phyloP scores from a whole-genome alignment of 345 rosid genomes.

The Ceriops zippeliana region DNA sequence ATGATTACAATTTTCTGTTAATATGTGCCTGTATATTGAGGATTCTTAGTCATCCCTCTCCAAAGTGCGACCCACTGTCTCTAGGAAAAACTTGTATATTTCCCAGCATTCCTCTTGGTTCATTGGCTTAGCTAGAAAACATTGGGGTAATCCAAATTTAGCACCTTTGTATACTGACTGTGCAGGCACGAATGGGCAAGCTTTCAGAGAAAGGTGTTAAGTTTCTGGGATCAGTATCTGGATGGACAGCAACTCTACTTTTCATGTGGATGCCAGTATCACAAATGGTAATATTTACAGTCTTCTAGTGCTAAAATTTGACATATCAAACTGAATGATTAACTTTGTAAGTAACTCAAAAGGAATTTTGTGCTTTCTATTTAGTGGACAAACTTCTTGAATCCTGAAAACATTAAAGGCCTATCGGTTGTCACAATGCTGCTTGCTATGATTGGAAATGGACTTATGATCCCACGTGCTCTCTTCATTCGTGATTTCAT shows the following conservation, averaged over 20 bases:
- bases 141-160: not conserved
- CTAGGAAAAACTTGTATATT: not conserved
- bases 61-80: not conserved
- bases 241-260: slow-evolving; percentile 95
- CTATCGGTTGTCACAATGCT: slow-evolving; percentile 79
- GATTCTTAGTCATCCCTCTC: not conserved
- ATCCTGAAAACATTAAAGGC: slow-evolving; percentile 82
- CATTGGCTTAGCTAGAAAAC: not conserved
- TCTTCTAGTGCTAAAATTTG: slow-evolving; percentile 9
- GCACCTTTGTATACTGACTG: slow-evolving; percentile 21
- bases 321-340: not conserved
- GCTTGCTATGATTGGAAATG: slow-evolving; percentile 89
- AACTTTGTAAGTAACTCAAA: slow-evolving; percentile 12
- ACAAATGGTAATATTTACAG: slow-evolving; percentile 54
- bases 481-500: slow-evolving; percentile 84
- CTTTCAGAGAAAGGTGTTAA: slow-evolving; percentile 63
- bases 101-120: not conserved
- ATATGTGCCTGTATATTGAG: not conserved
- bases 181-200: slow-evolving; percentile 72
- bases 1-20: not conserved
- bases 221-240: slow-evolving; percentile 66
- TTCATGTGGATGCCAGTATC: slow-evolving; percentile 99
- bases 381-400: slow-evolving; percentile 89
- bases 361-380: slow-evolving; percentile 18
- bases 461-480: slow-evolving; percentile 90